Percentiles rank a stretch among this genome's conserved stretches.
Evolutionary conservation across 495 filamentous ascomycete species (phyloP).

Genomic region (Clohesyomyces aquaticus): DNA sequence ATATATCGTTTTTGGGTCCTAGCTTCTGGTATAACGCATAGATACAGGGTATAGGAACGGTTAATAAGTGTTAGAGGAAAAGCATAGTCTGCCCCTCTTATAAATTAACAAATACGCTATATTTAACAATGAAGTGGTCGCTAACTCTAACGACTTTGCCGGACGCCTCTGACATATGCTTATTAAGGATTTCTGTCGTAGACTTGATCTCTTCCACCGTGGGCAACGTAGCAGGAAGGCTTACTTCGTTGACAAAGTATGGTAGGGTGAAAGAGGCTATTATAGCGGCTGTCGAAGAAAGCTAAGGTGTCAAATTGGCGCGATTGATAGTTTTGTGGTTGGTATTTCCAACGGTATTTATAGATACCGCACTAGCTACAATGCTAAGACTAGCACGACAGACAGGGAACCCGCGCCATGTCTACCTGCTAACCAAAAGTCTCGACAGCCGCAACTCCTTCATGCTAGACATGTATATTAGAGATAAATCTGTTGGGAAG

Average conservation of each 20-base stretch:
- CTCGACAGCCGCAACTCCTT: slow-evolving; percentile 22
- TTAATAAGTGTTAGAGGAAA: slow-evolving; percentile 43
- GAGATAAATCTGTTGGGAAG: slow-evolving; percentile 21
- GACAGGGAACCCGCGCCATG: background rate
- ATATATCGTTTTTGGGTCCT: slow-evolving; percentile 24
- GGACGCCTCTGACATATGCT: background rate
- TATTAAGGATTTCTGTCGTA: slow-evolving; percentile 1
- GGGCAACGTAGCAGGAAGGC: slow-evolving; percentile 15
- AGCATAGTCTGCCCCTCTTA: slow-evolving; percentile 49
- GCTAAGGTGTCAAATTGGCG: slow-evolving; percentile 18
- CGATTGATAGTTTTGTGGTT: slow-evolving; percentile 21
- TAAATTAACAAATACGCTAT: background rate
- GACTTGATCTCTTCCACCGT: slow-evolving; percentile 5
- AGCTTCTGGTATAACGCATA: slow-evolving; percentile 45
- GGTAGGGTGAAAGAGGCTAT: background rate
- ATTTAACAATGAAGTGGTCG: slow-evolving; percentile 4
- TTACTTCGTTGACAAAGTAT: slow-evolving; percentile 6
- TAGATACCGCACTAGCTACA: slow-evolving; percentile 15
- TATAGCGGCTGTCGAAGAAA: slow-evolving; percentile 20
- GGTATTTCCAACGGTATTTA: slow-evolving; percentile 13
- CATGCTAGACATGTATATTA: slow-evolving; percentile 16
- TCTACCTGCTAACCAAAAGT: slow-evolving; percentile 11
- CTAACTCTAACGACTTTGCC: slow-evolving; percentile 6
- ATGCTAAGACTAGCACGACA: slow-evolving; percentile 18
- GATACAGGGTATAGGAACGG: slow-evolving; percentile 44